Conservation (phyloP, 2,329 filamentous ascomycete genomes). For the Xylaria sp. region DNA sequence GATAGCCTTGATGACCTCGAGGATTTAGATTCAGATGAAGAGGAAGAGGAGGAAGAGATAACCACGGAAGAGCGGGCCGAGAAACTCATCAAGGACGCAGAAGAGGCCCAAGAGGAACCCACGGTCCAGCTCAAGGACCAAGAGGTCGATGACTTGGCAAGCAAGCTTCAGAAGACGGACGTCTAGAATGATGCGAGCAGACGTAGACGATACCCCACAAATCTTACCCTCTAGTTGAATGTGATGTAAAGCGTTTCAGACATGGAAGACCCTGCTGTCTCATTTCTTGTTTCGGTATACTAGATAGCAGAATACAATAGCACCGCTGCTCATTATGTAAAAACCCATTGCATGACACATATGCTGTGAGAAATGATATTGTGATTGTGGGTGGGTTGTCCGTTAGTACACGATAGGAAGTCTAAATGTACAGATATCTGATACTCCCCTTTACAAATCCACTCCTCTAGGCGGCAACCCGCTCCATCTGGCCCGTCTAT, state of each 20-base stretch:
- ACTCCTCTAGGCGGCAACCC: slow-evolving; percentile 12
- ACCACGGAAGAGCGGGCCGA: slow-evolving; percentile 73
- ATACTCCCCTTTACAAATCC: slow-evolving; percentile 27
- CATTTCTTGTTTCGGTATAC: slow-evolving; percentile 2
- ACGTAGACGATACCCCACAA: slow-evolving; percentile 33
- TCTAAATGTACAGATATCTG: slow-evolving; percentile 37
- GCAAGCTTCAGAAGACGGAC: slow-evolving; percentile 76
- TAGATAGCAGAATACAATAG: slow-evolving; percentile 6
- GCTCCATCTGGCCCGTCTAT: slow-evolving; percentile 24
- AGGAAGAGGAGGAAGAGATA: slow-evolving; percentile 72
- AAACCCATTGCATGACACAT: neutral
- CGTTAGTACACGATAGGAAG: slow-evolving; percentile 22
- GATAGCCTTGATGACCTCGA: slow-evolving; percentile 89
- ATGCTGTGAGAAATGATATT: slow-evolving; percentile 16
- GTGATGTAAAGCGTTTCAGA: slow-evolving; percentile 1
- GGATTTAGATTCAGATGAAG: slow-evolving; percentile 75
- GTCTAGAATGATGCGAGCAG: slow-evolving; percentile 54
- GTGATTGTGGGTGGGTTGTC: slow-evolving; percentile 24
- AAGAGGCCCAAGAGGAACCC: slow-evolving; percentile 78
- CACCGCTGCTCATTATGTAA: neutral
- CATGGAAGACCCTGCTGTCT: neutral
- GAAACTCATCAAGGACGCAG: slow-evolving; percentile 74
- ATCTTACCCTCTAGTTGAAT: slow-evolving; percentile 19
- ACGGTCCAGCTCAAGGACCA: slow-evolving; percentile 76
- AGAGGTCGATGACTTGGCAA: slow-evolving; percentile 83